Evolutionary conservation across 2,329 filamentous ascomycete species (phyloP).

Genomic region (Monosporascus sp.): DNA sequence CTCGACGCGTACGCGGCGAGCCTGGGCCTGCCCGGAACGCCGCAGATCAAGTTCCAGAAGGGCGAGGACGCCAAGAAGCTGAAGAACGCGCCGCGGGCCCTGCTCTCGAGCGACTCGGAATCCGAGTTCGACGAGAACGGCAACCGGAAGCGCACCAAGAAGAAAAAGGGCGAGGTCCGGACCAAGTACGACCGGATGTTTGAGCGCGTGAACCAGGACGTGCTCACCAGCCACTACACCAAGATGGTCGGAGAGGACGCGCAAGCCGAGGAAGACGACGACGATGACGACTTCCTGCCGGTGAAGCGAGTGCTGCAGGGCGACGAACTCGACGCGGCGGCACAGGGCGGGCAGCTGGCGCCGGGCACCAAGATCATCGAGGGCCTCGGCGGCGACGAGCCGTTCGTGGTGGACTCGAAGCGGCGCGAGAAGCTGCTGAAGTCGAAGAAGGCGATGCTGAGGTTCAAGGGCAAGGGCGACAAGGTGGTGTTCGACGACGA

Average conservation of each 20-base stretch:
- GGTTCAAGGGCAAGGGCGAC: conserved; percentile 79
- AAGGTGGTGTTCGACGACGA: conserved; percentile 93
- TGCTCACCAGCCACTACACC: conserved; percentile 87
- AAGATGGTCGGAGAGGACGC: conserved; percentile 68
- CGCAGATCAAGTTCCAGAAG: conserved; percentile 89
- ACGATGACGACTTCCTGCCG: conserved; percentile 75
- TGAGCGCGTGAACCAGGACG: conserved; percentile 91
- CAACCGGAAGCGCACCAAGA: conserved; percentile 33
- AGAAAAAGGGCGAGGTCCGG: conserved; percentile 67
- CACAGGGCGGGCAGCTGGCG: conserved; percentile 35
- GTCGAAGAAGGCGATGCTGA: conserved; percentile 89
- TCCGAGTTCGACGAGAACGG: conserved; percentile 50
- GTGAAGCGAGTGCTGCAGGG: conserved; percentile 83
- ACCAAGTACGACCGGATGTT: conserved; percentile 99
- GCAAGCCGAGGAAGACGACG: conserved; percentile 39
- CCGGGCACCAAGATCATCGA: conserved; percentile 55
- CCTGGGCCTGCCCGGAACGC: conserved; percentile 82
- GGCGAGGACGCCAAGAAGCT: conserved; percentile 79
- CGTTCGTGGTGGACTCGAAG: conserved; percentile 86
- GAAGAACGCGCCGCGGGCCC: conserved; percentile 77
- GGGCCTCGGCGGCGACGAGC: conserved; percentile 62
- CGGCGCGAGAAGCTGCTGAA: conserved; percentile 91
- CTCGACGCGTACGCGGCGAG: conserved; percentile 82
- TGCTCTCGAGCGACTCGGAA: conserved; percentile 58
- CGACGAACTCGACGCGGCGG: conserved; percentile 52